Base-by-base conservation (phyloP, 2,329 filamentous ascomycete species). In the Penicillium sp. region DNA sequence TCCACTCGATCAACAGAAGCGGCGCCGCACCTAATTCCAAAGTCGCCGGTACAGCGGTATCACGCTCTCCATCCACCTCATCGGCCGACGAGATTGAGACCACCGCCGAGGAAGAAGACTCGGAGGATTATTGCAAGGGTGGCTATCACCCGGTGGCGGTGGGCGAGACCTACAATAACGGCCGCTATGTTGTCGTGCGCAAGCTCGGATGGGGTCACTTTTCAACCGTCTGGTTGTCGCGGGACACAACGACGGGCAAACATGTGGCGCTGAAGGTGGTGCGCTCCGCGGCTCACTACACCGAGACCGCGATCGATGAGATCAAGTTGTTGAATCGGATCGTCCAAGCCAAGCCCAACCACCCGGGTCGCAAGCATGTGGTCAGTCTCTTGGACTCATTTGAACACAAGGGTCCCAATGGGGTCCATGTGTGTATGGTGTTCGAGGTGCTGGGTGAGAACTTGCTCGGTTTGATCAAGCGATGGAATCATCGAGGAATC, bases 141-240 rank as follows among this genome's bases (percentile, higher is more conserved):
- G 93, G 93, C 52, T 98, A 97, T 71, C 93, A 98, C 67, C 93
- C 93, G 3, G 93, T 98, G 43, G 80, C 83, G 62, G 86, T 97
- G 51, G 93, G 93, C 62, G 93, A 98, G 74, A 86, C 90, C 65
- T 97, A 96, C 80, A 97, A 97, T 70, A 89, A 97, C 68, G 90
- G 89, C 60, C 91, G 88, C 74, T 98, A 98, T 73, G 93, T 90
- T 12, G 84, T 97, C 49, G 87, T 97, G 69, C 86, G 90, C 73
- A 97, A 97, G 76, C 79, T 97, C 45, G 91, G 91, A 59, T 97
- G 91, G 91, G 93, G 93, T 54, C 91, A 97, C 67, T 98, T 97
- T 74, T 96, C 91, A n/a, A 98, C 91, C 32, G 91, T 97, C 59
- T 97, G 82, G 82, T 71, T 85, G 54, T 84, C 82, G 74, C 75